Conservation (phyloP, 2,329 filamentous ascomycete species). For the Cladophialophora bantiana region DNA sequence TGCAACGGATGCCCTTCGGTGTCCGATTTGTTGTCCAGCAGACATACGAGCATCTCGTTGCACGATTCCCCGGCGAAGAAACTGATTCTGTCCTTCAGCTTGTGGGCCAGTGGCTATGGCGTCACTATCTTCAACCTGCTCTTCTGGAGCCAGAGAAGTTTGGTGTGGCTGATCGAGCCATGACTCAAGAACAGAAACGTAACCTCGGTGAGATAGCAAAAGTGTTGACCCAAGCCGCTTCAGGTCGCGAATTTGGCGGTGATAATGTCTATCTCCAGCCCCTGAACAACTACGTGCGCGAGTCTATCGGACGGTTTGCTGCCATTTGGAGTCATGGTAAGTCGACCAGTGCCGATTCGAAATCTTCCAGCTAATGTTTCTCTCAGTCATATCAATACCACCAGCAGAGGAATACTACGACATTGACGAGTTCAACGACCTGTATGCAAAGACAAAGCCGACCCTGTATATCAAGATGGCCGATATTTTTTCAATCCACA, state of each 20-base stretch:
- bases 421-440: conserved; percentile 98
- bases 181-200: conserved; percentile 90
- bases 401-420: conserved; percentile 92
- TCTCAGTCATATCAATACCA: conserved; percentile 76
- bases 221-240: conserved; percentile 85
- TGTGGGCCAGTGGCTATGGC: conserved; percentile 92
- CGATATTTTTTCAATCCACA: conserved; percentile 96
- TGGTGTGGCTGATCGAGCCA: conserved; percentile 86
- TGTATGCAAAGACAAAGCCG: conserved; percentile 94
- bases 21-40: conserved; percentile 87
- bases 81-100: conserved; percentile 80
- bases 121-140: conserved; percentile 88
- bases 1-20: conserved; percentile 91
- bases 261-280: conserved; percentile 97
- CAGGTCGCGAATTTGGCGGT: conserved; percentile 87
- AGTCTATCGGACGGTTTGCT: conserved; percentile 80
- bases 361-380: conserved; percentile 45
- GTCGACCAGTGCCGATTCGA: conserved; percentile 40
- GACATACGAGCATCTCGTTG: conserved; percentile 78
- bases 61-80: conserved; percentile 80
- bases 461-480: conserved; percentile 99
- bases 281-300: conserved; percentile 86
- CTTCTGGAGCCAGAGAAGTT: conserved; percentile 89
- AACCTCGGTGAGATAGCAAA: conserved; percentile 91
- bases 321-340: conserved; percentile 73